Conservation (phyloP, 352 stramenopile species). For the Vaucheria bursata region DNA sequence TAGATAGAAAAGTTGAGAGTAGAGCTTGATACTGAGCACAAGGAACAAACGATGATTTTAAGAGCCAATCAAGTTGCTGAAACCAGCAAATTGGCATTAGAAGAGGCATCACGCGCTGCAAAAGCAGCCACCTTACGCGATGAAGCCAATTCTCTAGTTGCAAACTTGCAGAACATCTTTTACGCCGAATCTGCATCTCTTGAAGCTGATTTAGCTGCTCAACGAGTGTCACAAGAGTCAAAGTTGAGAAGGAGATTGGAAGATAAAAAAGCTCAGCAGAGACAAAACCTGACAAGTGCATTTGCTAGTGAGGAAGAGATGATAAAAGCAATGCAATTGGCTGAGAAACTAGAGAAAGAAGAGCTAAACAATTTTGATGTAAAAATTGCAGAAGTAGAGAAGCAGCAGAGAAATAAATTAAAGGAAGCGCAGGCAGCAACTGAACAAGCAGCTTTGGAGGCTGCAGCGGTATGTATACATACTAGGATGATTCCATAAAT, state of each 20-base stretch:
- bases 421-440: background rate
- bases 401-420: background rate
- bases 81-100: background rate
- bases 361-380: background rate
- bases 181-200: conserved; percentile 11
- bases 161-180: background rate
- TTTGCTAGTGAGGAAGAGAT: conserved; percentile 21
- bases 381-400: background rate
- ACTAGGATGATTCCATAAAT: background rate
- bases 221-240: conserved; percentile 18
- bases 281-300: conserved; percentile 10
- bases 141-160: background rate
- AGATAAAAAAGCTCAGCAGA: conserved; percentile 18
- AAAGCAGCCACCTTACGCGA: background rate
- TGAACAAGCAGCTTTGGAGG: background rate
- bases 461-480: background rate
- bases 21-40: background rate
- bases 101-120: background rate
- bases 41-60: background rate
- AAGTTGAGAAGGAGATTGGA: conserved; percentile 21
- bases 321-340: conserved; percentile 1
- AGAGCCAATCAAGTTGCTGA: background rate
- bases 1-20: background rate
- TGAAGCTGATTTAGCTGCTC: conserved; percentile 21
- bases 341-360: background rate